A percentile compares a stretch with the other conserved stretches of the same genome.
These are phyloP conservation scores for Dacryopinax primogenitus DNA, from an alignment of 768 basidiomycete species.

Conservation along the genomic window DNA sequence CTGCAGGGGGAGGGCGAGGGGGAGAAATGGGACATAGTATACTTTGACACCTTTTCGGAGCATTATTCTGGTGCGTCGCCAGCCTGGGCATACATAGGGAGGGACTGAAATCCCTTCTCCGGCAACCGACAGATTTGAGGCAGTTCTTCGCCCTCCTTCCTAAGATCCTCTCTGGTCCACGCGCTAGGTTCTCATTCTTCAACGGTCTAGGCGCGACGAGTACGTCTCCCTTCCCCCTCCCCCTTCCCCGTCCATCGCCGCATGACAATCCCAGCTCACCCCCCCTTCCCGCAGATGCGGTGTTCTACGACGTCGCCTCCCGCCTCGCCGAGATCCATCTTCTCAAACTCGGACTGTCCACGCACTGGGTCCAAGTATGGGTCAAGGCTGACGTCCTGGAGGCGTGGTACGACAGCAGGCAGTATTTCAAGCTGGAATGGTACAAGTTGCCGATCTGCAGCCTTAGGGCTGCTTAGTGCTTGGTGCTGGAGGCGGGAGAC, in stretches of 20 bases:
- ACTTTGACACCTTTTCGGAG: slow-evolving; percentile 90
- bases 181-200: slow-evolving; percentile 86
- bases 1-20: slow-evolving; percentile 43
- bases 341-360: slow-evolving; percentile 61
- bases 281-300: slow-evolving; percentile 42
- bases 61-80: slow-evolving; percentile 50
- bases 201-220: slow-evolving; percentile 94
- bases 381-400: slow-evolving; percentile 41
- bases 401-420: slow-evolving; percentile 62
- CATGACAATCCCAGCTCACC: not conserved
- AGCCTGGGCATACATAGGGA: not conserved
- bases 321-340: slow-evolving; percentile 75
- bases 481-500: not conserved
- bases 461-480: slow-evolving; percentile 12
- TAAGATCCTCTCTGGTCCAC: slow-evolving; percentile 56
- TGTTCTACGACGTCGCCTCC: slow-evolving; percentile 87
- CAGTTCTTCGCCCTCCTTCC: slow-evolving; percentile 73
- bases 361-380: slow-evolving; percentile 72
- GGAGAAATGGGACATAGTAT: slow-evolving; percentile 74
- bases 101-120: not conserved
- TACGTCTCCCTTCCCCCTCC: slow-evolving; percentile 29
- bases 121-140: slow-evolving; percentile 41
- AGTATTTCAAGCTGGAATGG: slow-evolving; percentile 64
- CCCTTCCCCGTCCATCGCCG: not conserved
- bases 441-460: slow-evolving; percentile 42